These are phyloP conservation scores for Xylariaceae sp. DNA, from an alignment of 2,329 filamentous ascomycete species.

Conservation along the genomic window DNA sequence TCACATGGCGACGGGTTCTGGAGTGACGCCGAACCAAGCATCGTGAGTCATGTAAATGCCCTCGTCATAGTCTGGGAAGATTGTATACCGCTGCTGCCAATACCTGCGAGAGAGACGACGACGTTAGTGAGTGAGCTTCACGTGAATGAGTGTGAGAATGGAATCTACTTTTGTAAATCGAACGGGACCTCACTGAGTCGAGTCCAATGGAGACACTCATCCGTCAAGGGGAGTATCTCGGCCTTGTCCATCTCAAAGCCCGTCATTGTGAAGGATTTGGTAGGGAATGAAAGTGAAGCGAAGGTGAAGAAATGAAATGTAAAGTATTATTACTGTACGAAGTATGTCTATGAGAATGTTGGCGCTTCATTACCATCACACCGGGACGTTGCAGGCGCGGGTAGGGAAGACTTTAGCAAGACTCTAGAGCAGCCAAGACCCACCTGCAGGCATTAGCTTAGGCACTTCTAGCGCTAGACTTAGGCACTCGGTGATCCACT, in stretches of 20 bases:
- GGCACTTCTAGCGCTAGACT: not conserved
- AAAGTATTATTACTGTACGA: too few species aligned
- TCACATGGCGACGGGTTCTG: slow-evolving; percentile 82
- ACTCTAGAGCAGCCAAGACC: not conserved
- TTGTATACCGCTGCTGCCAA: slow-evolving; percentile 79
- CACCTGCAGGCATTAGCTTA: not conserved
- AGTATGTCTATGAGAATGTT: too few species aligned
- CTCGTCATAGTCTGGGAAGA: slow-evolving; percentile 83
- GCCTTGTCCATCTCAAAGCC: slow-evolving; percentile 37
- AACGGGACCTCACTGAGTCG: slow-evolving; percentile 65
- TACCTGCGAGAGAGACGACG: slow-evolving; percentile 57
- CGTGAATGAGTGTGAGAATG: not conserved
- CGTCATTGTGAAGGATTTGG: not conserved
- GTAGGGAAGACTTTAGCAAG: not conserved
- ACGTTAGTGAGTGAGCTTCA: slow-evolving; percentile 2
- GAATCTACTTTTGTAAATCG: slow-evolving; percentile 75
- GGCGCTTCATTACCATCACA: too few species aligned
- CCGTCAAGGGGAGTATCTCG: slow-evolving; percentile 48
- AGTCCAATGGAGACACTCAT: slow-evolving; percentile 71
- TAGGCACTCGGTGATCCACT: not conserved
- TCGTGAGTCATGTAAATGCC: slow-evolving; percentile 88
- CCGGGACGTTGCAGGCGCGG: too few species aligned
- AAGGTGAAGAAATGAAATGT: not conserved
- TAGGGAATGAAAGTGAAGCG: not conserved
- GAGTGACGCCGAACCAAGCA: slow-evolving; percentile 95